Conservation (phyloP, 768 basidiomycete genomes). For the Phaeotremella skinneri region DNA sequence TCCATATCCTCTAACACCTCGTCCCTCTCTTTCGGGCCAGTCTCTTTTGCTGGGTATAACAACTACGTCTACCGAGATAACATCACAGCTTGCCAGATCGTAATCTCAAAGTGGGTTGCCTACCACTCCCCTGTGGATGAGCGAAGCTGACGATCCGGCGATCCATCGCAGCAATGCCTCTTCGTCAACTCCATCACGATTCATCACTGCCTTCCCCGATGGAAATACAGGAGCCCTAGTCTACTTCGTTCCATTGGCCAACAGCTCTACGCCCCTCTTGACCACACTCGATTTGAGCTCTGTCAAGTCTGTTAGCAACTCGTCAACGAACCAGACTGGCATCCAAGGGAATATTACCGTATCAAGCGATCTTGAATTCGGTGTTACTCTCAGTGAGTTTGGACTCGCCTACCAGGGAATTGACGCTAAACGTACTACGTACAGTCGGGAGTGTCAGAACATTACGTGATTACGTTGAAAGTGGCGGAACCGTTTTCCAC, state of each 20-base stretch:
- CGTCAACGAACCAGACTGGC: conserved; percentile 50
- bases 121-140: neutral
- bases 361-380: conserved; percentile 52
- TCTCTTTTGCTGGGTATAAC: conserved; percentile 53
- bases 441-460: conserved; percentile 55
- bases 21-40: conserved; percentile 27
- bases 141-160: neutral
- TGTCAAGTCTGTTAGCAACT: conserved; percentile 31
- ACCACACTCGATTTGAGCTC: conserved; percentile 43
- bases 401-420: neutral
- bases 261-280: conserved; percentile 15
- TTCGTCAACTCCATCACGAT: conserved; percentile 43
- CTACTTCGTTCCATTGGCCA: conserved; percentile 53
- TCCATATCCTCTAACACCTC: neutral
- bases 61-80: conserved; percentile 56
- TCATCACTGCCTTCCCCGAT: conserved; percentile 56
- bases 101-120: conserved; percentile 50
- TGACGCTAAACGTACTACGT: neutral
- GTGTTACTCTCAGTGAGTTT: conserved; percentile 52
- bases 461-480: conserved; percentile 56
- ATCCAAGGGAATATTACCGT: conserved; percentile 53
- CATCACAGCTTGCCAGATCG: conserved; percentile 54
- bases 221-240: conserved; percentile 56
- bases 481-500: conserved; percentile 40
- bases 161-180: conserved; percentile 16